A percentile compares a stretch with the other conserved stretches of the same genome.
Conservation (phyloP, 306 rosid genomes). For the Quercus suber region DNA sequence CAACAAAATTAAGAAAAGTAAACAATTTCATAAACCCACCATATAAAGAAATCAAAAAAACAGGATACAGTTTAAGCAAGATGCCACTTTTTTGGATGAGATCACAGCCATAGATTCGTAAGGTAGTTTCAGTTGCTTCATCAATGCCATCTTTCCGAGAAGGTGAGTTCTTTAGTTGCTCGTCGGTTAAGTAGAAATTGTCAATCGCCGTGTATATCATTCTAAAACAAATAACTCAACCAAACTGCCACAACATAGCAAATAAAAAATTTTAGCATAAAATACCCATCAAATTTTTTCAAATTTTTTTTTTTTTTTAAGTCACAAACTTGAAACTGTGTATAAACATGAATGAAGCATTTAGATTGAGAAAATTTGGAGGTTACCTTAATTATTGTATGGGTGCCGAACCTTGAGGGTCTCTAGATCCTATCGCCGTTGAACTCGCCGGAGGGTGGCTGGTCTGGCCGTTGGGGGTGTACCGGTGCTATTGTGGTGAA, state of each 20-base stretch:
- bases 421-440: too few relatives aligned
- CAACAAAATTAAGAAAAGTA: neutral
- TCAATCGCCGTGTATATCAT: constrained; percentile 93
- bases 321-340: neutral
- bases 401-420: too few relatives aligned
- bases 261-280: neutral
- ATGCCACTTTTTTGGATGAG: constrained; percentile 95
- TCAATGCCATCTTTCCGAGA: constrained; percentile 81
- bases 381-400: too few relatives aligned
- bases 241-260: neutral
- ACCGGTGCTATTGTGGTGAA: too few relatives aligned
- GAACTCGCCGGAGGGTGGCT: too few relatives aligned
- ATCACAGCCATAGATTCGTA: constrained; percentile 91
- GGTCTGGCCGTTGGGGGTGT: too few relatives aligned
- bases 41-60: neutral
- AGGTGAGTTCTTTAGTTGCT: constrained; percentile 64
- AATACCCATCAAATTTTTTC: too few relatives aligned
- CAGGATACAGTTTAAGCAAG: constrained; percentile 71
- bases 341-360: too few relatives aligned
- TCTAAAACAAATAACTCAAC: constrained; percentile 2
- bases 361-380: too few relatives aligned
- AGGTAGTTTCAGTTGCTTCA: constrained; percentile 69
- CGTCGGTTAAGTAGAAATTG: constrained; percentile 77
- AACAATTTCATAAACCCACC: neutral
- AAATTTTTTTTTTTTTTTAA: neutral